These are phyloP conservation scores for Lasiosphaeriaceae sp. DNA, from an alignment of 495 filamentous ascomycete species.

Conservation along the genomic window DNA sequence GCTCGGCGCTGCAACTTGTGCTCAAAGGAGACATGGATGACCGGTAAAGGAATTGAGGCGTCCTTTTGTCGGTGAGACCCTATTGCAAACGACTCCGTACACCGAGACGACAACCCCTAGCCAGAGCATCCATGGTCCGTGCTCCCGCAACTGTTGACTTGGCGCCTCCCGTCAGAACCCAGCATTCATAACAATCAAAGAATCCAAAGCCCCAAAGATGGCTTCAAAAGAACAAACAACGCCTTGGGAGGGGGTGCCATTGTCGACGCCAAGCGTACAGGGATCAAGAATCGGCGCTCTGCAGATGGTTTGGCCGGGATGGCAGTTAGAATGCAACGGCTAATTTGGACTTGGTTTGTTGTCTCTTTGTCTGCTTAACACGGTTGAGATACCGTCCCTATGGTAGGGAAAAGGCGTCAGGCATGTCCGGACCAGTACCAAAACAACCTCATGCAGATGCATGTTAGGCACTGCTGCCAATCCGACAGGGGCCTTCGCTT, in stretches of 20 bases:
- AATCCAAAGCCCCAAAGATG: no score
- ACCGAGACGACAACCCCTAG: neutral
- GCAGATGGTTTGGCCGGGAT: conserved; percentile 8
- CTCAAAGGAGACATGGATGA: conserved; percentile 5
- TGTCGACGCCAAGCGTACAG: conserved; percentile 15
- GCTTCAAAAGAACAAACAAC: neutral
- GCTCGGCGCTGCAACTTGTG: conserved; percentile 7
- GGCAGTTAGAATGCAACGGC: conserved; percentile 17
- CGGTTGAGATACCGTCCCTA: conserved; percentile 6
- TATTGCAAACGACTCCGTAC: neutral
- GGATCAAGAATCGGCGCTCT: conserved; percentile 4
- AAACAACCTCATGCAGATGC: neutral
- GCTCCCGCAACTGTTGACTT: no score
- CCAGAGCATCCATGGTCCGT: neutral
- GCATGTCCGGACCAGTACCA: neutral
- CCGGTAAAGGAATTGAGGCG: neutral
- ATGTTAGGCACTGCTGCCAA: neutral
- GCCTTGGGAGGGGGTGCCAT: conserved; percentile 8
- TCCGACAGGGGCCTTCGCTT: conserved; percentile 3
- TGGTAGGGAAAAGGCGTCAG: conserved; percentile 1
- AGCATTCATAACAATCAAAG: no score
- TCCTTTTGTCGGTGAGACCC: neutral
- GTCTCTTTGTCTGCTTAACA: neutral
- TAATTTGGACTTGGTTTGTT: conserved; percentile 12
- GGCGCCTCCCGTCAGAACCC: neutral